These are phyloP conservation scores for Carpinus fangiana DNA, from an alignment of 306 rosid species.

Conservation along the genomic window DNA sequence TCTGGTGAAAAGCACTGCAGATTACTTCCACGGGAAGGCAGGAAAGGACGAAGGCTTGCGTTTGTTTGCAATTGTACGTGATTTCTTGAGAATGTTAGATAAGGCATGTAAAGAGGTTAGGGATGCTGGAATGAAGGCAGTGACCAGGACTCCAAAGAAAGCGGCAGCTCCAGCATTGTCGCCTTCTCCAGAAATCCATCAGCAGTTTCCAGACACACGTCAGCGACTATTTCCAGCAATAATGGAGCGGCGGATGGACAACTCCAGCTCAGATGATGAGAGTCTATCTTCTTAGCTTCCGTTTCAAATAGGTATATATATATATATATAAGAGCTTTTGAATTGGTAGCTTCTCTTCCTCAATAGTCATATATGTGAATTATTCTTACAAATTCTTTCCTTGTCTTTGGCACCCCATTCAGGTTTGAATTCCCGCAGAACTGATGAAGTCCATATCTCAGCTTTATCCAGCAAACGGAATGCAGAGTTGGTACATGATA, in stretches of 20 bases:
- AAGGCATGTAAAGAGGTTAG: constrained; percentile 74
- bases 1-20: constrained; percentile 70
- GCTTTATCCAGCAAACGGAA: constrained; percentile 7
- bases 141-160: constrained; percentile 42
- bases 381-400: background rate
- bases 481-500: background rate
- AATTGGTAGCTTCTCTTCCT: background rate
- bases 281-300: constrained; percentile 35
- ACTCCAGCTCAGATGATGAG: constrained; percentile 71
- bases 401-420: background rate
- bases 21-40: constrained; percentile 82
- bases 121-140: constrained; percentile 27
- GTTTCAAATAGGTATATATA: constrained; percentile 17
- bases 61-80: constrained; percentile 68
- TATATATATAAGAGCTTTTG: constrained; percentile 8
- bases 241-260: constrained; percentile 49
- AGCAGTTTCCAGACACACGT: constrained; percentile 36
- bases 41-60: constrained; percentile 89
- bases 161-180: constrained; percentile 28
- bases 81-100: constrained; percentile 72
- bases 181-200: constrained; percentile 31
- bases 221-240: constrained; percentile 75
- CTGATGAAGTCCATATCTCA: background rate
- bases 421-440: constrained; percentile 8
- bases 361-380: background rate